Base-by-base conservation (phyloP, 148 eudicot species). In the Silene uniflora region DNA sequence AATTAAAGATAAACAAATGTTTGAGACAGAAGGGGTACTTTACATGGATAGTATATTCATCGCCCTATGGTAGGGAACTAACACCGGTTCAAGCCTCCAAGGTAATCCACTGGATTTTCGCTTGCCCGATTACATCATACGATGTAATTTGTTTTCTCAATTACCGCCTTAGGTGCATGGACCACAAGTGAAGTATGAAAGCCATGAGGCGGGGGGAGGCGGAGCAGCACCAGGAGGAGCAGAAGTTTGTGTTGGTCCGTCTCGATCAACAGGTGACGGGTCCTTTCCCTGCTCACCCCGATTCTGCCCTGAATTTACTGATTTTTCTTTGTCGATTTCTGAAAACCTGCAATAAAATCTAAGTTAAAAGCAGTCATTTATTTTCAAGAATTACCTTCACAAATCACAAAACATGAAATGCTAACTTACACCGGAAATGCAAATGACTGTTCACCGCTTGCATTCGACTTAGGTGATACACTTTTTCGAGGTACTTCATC, bases 341-440 rank as follows among this genome's bases (percentile, higher is more conserved):
- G 82, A 77, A 13, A 85, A 71, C 71, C 90, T 89, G 73, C 77
- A 82, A 11, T 71, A 17, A 24, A 49, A 73, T 76, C 71, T 25
- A 13, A 69, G 62, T 12, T 25, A 25, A 24, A 63, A 10, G 3
- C 35, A 16, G 23, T 8, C 67, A 32, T 19, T 23, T 8, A 11
- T 62, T 8, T 12, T 9, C 14, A 10, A 10, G 9, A 27, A 23
- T 12, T 23, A 8, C 6, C 3, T 23, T 18, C 13, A 4, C 24
- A 1, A 16, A 56, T 66, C 10, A 18, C 1, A 29, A 22, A 23
- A 27, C 16, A 21, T 5, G 42, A n/a, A 39, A 29, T 19, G 63
- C 46, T 59, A 83, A 77, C 93, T 87, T 88, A 91, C 97, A 87
- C 71, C 12, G 90, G 91, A 87, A 91, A 91, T 24, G 93, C 93